Base-by-base conservation (phyloP, 192 early-diverging fungal species). In the Lobosporangium transversale region DNA sequence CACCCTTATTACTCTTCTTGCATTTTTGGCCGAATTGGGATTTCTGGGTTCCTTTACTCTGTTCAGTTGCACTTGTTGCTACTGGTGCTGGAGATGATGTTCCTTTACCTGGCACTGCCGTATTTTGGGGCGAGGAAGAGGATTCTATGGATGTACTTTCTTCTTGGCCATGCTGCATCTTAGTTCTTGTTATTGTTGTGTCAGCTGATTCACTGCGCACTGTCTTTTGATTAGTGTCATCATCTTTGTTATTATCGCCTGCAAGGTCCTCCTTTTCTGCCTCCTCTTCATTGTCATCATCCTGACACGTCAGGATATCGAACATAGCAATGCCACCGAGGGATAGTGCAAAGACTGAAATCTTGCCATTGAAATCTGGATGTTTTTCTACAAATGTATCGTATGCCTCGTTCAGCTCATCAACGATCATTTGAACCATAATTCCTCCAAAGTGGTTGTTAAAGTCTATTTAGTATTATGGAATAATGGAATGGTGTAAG, bases 241-340 rank as follows among this genome's bases (percentile, higher is more conserved):
- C 49, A 53, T 58, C 40, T 49, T 62, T 60, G 17, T 62, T 67
- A 30, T 55, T 67, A 30, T 52, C 62, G 15, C 42, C 17, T 24
- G 42, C 42, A 12, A 27, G 27, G 2, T 54, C 52, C 21, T 62
- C 45, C 5, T 63, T 50, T 18, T 58, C 26, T 24, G 78, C 76
- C 32, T 63, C 45, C 14, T 71, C 58, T 30, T 80, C 76, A 2
- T 78, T 80, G n/a, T 70, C 68, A 40, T 69, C 66, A 58, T 81
- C 80, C 18, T 78, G 61, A 17, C 65, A 70, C 0, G 83, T 81
- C 26, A 92, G 53, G 36, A 92, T 89, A 71, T 92, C 91, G 62
- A 83, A 92, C 54, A 84, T 86, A 32, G 90, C 83, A 1, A 92
- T 69, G 9, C 91, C 91, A 23, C 91, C 91, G 27, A 92, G 56